These are phyloP conservation scores for Pythium aristosporum DNA, from an alignment of 352 stramenopile genomes.

Conservation along the genomic window DNA sequence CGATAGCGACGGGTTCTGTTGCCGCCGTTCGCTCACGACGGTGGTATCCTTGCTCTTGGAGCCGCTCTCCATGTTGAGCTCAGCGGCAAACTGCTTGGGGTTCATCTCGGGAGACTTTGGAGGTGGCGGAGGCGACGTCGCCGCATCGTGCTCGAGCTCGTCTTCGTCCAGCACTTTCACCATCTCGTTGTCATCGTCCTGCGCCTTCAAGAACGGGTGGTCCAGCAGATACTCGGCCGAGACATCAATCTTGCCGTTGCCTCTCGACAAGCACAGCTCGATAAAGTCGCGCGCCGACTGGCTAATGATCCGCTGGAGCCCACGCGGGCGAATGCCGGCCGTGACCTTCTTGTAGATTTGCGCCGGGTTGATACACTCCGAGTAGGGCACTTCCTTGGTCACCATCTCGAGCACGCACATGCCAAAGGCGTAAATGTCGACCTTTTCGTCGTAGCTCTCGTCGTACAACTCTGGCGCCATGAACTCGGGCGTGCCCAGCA, in stretches of 20 bases:
- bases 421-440: constrained; percentile 98
- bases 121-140: constrained; percentile 31
- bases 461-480: constrained; percentile 99
- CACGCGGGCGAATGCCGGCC: constrained; percentile 72
- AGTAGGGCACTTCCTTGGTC: constrained; percentile 98
- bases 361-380: constrained; percentile 91
- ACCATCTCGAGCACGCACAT: constrained; percentile 99
- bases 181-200: constrained; percentile 81
- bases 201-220: constrained; percentile 74
- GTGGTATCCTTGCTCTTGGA: constrained; percentile 42
- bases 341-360: constrained; percentile 93
- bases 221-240: constrained; percentile 76
- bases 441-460: constrained; percentile 97
- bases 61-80: constrained; percentile 78
- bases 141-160: constrained; percentile 48
- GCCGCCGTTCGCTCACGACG: constrained; percentile 38
- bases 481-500: constrained; percentile 98
- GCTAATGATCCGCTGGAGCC: constrained; percentile 70
- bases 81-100: constrained; percentile 57
- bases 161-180: constrained; percentile 72
- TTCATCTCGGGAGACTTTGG: constrained; percentile 46
- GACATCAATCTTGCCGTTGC: constrained; percentile 78
- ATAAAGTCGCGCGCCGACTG: constrained; percentile 80
- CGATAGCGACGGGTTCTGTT: constrained; percentile 56
- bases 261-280: constrained; percentile 77